Base-by-base conservation (phyloP, 768 basidiomycete species). In the Boletus rufocinnamomeus region DNA sequence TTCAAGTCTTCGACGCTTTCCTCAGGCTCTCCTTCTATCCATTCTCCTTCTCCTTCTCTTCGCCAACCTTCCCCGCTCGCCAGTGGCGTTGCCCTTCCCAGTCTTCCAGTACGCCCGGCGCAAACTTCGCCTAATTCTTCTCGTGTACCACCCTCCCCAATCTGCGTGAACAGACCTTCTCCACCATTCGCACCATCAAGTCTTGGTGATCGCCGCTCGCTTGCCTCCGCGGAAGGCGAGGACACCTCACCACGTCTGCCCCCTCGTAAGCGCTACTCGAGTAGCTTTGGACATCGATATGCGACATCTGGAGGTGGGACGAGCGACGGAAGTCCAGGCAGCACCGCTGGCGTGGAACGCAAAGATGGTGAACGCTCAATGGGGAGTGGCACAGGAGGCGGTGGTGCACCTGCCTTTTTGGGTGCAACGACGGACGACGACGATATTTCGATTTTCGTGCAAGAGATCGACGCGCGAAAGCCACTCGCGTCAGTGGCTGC, bases 251-350 rank as follows among this genome's bases (percentile, higher is more conserved):
- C 69, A 11, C 65, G 69, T 13, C 27, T 66, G 1, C 69, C 69
- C 50, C 11, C 63, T 30, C 76, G 84, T 40, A 88, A 87, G 70
- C 77, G 88, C 8, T 93, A 91, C 74, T 88, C 87, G 46, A 89
- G 87, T 63, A 88, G 85, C 59, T 93, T 93, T 68, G 84, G 87
- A 11, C 85, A 91, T 69, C 80, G 90, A 45, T 89, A 89, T 68
- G 74, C 71, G 23, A 68, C 76, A 16, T 74, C 79, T 19, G 72
- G 74, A 32, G 75, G 80, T 54, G 69, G 77, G 2, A 74, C 79
- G 9, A 80, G 79, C 53, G 70, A 75, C 49, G 74, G 66, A 7
- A 71, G 69, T 27, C 61, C 69, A 14, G 63, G 63, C 7, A 66
- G 70, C 14, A 49, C 30, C 17, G 6, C 56, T 2, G 62, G 61